A percentile compares a stretch with the other conserved stretches of the same genome.
Conservation (phyloP, 1,139 yeast genomes). For the Hyphopichia fennica region DNA sequence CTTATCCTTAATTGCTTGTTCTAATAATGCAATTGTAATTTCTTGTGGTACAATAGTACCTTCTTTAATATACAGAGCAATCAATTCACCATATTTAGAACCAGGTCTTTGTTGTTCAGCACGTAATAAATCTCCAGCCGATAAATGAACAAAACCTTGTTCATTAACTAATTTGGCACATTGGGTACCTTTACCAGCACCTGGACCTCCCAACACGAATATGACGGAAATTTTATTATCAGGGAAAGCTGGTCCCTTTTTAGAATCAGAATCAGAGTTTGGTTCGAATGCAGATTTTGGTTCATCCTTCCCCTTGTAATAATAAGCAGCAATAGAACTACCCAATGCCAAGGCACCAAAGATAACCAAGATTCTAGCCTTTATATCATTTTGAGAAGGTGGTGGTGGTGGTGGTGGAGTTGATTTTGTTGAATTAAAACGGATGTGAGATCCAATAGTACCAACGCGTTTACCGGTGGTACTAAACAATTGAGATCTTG, state of each 20-base stretch:
- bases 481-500: neutral
- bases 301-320: constrained; percentile 37
- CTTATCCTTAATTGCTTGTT: constrained; percentile 70
- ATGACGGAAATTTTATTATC: constrained; percentile 72
- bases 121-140: constrained; percentile 93
- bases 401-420: constrained; percentile 13
- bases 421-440: neutral
- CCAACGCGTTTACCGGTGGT: too few species aligned
- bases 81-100: constrained; percentile 81
- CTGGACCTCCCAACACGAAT: constrained; percentile 88
- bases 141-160: constrained; percentile 79
- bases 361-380: constrained; percentile 26
- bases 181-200: constrained; percentile 97
- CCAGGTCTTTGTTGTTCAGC: constrained; percentile 87
- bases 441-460: neutral
- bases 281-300: constrained; percentile 54
- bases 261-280: too few species aligned
- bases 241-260: constrained; percentile 45
- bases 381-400: constrained; percentile 9
- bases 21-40: constrained; percentile 80
- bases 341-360: constrained; percentile 46
- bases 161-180: constrained; percentile 81
- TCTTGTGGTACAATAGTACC: constrained; percentile 96
- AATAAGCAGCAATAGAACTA: constrained; percentile 45
- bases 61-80: constrained; percentile 79